Evolutionary conservation across 192 early-diverging fungal species (phyloP).

Genomic region (Phycomyces blakesleeanus): DNA sequence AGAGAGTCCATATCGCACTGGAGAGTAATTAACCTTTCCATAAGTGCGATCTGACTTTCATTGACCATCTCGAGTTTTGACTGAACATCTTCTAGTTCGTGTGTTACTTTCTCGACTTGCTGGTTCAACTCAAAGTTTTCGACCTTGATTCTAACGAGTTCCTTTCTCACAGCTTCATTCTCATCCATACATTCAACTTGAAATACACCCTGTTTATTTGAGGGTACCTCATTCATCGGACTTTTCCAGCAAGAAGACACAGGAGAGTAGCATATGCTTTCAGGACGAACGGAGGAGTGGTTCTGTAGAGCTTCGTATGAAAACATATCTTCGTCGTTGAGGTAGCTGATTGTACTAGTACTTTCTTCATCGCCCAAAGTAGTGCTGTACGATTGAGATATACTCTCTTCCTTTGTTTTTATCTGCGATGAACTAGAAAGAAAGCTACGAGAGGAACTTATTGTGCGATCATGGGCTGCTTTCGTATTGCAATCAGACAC

Average conservation of each 20-base stretch:
- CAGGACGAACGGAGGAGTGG: too few relatives aligned
- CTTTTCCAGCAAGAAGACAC: too few relatives aligned
- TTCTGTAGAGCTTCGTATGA: too few relatives aligned
- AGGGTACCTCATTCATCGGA: slow-evolving; percentile 21
- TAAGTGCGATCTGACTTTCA: slow-evolving; percentile 27
- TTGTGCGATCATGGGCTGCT: not conserved
- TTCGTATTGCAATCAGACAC: not conserved
- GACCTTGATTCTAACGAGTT: slow-evolving; percentile 27
- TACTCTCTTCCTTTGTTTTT: too few relatives aligned
- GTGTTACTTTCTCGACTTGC: slow-evolving; percentile 18
- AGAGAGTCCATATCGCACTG: slow-evolving; percentile 24
- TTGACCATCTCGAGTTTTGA: slow-evolving; percentile 27
- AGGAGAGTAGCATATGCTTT: too few relatives aligned
- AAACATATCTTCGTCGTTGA: too few relatives aligned
- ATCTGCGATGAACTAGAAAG: too few relatives aligned
- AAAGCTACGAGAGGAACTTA: too few relatives aligned
- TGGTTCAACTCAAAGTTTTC: slow-evolving; percentile 34
- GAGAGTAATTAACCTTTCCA: slow-evolving; percentile 29
- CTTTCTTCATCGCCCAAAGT: too few relatives aligned
- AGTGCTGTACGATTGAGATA: too few relatives aligned
- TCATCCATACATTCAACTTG: not conserved
- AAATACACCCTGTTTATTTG: not conserved
- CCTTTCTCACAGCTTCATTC: not conserved
- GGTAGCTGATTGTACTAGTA: too few relatives aligned
- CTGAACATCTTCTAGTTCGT: slow-evolving; percentile 24